These are phyloP conservation scores for Trichoderma sp. DNA, from an alignment of 2,329 filamentous ascomycete genomes.

Conservation along the genomic window DNA sequence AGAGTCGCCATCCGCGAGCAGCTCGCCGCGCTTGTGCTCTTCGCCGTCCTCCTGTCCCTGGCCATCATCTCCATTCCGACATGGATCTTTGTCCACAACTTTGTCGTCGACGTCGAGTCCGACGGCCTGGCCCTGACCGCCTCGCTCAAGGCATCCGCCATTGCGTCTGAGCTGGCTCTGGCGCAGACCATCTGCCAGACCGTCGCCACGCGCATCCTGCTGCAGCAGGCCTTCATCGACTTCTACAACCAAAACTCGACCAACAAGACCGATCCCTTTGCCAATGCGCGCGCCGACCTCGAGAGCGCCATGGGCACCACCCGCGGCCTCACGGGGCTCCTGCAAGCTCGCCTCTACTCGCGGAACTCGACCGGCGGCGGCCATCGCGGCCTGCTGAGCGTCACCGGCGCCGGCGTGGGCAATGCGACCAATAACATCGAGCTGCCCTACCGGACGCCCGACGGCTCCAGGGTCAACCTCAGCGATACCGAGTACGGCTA, in stretches of 20 bases:
- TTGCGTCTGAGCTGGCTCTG: slow-evolving; percentile 76
- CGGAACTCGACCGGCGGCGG: slow-evolving; percentile 56
- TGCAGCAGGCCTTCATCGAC: slow-evolving; percentile 55
- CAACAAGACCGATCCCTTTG: slow-evolving; percentile 60
- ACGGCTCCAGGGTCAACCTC: slow-evolving; percentile 62
- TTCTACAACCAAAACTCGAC: slow-evolving; percentile 59
- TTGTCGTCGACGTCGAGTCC: slow-evolving; percentile 55
- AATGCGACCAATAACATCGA: slow-evolving; percentile 48
- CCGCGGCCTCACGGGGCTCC: slow-evolving; percentile 58
- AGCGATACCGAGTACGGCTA: slow-evolving; percentile 68
- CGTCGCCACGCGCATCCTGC: slow-evolving; percentile 66
- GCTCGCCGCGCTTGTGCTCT: slow-evolving; percentile 75
- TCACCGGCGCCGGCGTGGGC: slow-evolving; percentile 54
- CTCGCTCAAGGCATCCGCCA: slow-evolving; percentile 80
- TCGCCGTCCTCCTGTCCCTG: slow-evolving; percentile 73
- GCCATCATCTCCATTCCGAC: slow-evolving; percentile 79
- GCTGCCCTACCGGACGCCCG: slow-evolving; percentile 62
- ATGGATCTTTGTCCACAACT: slow-evolving; percentile 60
- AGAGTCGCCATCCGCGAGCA: slow-evolving; percentile 87
- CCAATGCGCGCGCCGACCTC: slow-evolving; percentile 63
- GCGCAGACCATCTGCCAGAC: slow-evolving; percentile 74
- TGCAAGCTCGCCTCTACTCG: slow-evolving; percentile 75
- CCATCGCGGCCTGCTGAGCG: slow-evolving; percentile 61
- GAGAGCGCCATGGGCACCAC: slow-evolving; percentile 65
- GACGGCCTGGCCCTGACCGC: slow-evolving; percentile 75